Conservation (phyloP, 106 monocot genomes). For the Dactylorhiza incarnata region DNA sequence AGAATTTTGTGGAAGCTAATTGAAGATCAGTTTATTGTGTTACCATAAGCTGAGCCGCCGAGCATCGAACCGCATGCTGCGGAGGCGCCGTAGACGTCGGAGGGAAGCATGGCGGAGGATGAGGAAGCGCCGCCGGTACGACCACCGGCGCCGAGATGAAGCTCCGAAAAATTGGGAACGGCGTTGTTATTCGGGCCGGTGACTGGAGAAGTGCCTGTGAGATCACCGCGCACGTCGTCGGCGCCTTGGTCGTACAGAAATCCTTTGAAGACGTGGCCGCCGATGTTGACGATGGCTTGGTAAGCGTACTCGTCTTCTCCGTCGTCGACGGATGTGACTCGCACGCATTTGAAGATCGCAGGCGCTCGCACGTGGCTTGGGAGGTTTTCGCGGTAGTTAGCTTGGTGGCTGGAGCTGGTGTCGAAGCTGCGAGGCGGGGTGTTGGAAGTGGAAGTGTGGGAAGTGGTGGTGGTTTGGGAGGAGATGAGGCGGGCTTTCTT, state of each 20-base stretch:
- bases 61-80: conserved; percentile 19
- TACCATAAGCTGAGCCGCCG: conserved; percentile 37
- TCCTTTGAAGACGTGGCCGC: conserved; percentile 75
- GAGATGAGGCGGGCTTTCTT: conserved; percentile 52
- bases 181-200: conserved; percentile 9
- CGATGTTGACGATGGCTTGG: conserved; percentile 63
- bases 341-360: conserved; percentile 77
- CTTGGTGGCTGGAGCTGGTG: conserved; percentile 52
- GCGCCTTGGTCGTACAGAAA: conserved; percentile 75
- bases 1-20: background rate
- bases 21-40: conserved; percentile 35
- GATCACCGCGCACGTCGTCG: conserved; percentile 25
- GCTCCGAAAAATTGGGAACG: conserved; percentile 52
- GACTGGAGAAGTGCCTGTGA: conserved; percentile 5
- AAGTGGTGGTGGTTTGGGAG: conserved; percentile 31
- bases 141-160: conserved; percentile 42
- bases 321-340: conserved; percentile 76
- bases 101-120: conserved; percentile 21
- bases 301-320: conserved; percentile 81
- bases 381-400: conserved; percentile 20
- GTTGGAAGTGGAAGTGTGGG: conserved; percentile 62
- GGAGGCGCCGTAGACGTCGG: conserved; percentile 29
- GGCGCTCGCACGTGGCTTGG: conserved; percentile 62
- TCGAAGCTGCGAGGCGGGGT: conserved; percentile 45
- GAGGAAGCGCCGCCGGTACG: conserved; percentile 11